phyloP scores from a whole-genome alignment of 495 filamentous ascomycete genomes.

The Penicillium flavigenum region DNA sequence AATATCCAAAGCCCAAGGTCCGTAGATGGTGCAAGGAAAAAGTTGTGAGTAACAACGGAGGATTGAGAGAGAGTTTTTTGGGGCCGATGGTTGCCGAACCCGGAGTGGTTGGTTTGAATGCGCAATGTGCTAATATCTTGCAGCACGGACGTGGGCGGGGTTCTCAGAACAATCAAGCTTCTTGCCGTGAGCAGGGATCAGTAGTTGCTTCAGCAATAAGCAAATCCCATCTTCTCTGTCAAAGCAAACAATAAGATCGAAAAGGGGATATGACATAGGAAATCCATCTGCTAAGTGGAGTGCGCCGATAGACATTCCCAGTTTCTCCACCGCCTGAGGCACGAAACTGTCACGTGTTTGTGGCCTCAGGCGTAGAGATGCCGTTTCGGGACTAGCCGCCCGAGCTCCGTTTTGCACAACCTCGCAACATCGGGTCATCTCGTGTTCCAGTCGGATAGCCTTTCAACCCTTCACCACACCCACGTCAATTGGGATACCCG shows the following conservation, averaged over 20 bases:
- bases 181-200: conserved; percentile 22
- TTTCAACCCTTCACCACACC: conserved; percentile 30
- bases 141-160: conserved; percentile 40
- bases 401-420: conserved; percentile 52
- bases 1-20: conserved; percentile 3
- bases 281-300: conserved; percentile 34
- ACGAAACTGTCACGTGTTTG: conserved; percentile 17
- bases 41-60: conserved; percentile 7
- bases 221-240: conserved; percentile 20
- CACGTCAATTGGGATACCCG: conserved; percentile 38
- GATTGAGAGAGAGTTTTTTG: conserved; percentile 17
- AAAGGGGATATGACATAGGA: conserved; percentile 22
- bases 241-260: conserved; percentile 9
- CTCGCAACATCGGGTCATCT: conserved; percentile 47
- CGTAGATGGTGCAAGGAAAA: conserved; percentile 8
- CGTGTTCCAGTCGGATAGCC: conserved; percentile 41
- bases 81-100: conserved; percentile 37
- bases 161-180: conserved; percentile 26
- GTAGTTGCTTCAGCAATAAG: conserved; percentile 14
- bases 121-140: conserved; percentile 34
- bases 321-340: conserved; percentile 30
- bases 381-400: conserved; percentile 24
- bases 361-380: conserved; percentile 13
- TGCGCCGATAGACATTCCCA: conserved; percentile 26
- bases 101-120: conserved; percentile 22